A percentile compares a stretch with the other conserved stretches of the same genome.
Conservation (phyloP, 116 monocot species). For the Zostera marina region DNA sequence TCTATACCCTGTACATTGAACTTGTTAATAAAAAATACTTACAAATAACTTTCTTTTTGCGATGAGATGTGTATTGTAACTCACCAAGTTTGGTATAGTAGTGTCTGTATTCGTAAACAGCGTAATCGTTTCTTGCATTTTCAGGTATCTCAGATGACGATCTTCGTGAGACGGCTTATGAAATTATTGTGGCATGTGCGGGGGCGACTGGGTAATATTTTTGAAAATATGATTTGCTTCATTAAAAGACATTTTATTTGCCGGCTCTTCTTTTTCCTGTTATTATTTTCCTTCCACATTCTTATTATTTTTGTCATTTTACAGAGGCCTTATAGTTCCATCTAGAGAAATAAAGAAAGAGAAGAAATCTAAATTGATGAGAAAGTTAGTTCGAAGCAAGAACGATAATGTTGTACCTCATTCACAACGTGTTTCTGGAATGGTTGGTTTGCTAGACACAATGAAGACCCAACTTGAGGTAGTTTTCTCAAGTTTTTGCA, state of each 20-base stretch:
- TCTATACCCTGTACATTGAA: not conserved
- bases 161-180: conserved; percentile 95
- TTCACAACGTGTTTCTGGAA: conserved; percentile 48
- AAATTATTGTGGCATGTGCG: conserved; percentile 79
- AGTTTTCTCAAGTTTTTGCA: conserved; percentile 16
- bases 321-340: conserved; percentile 90
- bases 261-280: not conserved
- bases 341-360: conserved; percentile 96
- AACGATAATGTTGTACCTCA: conserved; percentile 36
- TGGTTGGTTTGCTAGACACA: conserved; percentile 84
- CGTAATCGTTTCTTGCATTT: conserved; percentile 11
- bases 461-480: conserved; percentile 91
- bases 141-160: conserved; percentile 92
- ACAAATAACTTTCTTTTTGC: not conserved
- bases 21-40: not conserved
- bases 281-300: not conserved
- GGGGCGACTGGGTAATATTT: conserved; percentile 76
- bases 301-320: not conserved
- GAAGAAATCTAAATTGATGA: conserved; percentile 66
- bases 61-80: not conserved
- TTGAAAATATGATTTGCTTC: not conserved
- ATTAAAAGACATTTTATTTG: not conserved
- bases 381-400: conserved; percentile 77
- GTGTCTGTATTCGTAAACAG: no score
- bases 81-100: not conserved